A percentile compares a stretch with the other conserved stretches of the same genome.
Evolutionary conservation across 2,329 filamentous ascomycete genomes (phyloP).

Genomic region (Fusarium solani-melongenae): DNA sequence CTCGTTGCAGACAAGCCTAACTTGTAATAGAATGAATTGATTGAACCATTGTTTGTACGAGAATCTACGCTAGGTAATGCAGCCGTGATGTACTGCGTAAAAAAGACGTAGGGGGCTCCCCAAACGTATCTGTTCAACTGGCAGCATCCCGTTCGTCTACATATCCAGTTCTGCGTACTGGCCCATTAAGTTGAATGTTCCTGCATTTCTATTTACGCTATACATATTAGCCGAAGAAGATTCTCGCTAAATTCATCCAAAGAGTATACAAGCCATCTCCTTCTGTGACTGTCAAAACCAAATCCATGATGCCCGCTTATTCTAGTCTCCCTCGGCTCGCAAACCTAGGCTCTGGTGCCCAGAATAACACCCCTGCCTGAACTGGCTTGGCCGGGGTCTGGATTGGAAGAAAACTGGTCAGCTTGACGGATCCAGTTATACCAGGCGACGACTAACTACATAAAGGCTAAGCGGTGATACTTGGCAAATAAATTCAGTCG

Average conservation of each 20-base stretch:
- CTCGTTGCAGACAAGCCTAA: neutral
- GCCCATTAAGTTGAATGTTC: neutral
- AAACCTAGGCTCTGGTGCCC: neutral
- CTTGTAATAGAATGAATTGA: neutral
- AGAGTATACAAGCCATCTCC: neutral
- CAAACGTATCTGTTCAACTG: neutral
- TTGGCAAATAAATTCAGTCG: neutral
- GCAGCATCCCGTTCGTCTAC: neutral
- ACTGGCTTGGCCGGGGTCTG: neutral
- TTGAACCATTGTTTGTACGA: neutral
- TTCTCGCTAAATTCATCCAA: neutral
- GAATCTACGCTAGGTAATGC: too few relatives aligned
- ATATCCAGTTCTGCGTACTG: too few relatives aligned
- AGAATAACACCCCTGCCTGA: neutral
- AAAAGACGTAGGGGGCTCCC: neutral
- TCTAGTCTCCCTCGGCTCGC: neutral
- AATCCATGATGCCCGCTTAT: neutral
- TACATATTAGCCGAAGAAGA: neutral
- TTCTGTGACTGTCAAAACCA: neutral
- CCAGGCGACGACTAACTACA: neutral
- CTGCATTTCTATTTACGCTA: neutral
- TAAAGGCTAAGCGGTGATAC: neutral
- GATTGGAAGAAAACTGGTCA: neutral
- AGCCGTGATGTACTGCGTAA: neutral
- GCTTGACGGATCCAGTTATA: neutral